Base-by-base conservation (phyloP, 371 early-diverging fungal genomes). In the Blakeslea trispora region DNA sequence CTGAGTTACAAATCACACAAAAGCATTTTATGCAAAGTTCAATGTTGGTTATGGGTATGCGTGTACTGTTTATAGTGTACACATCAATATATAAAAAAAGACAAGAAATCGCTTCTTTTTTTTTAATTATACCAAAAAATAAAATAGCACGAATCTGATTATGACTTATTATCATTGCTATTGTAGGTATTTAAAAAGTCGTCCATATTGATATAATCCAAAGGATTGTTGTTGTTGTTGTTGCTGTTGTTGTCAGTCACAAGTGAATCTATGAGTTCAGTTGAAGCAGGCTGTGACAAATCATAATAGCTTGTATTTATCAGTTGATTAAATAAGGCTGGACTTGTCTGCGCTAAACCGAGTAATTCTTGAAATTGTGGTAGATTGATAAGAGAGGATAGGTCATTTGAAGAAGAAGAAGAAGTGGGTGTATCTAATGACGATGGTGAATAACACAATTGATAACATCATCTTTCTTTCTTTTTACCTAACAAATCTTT, bases 101-200 rank as follows among this genome's bases (percentile, higher is more conserved):
- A n/a, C n/a, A n/a, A n/a, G n/a, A n/a, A n/a, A n/a, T n/a, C n/a
- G n/a, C n/a, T n/a, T n/a, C n/a, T n/a, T n/a, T n/a, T n/a, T 43
- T 43, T 43, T 18, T 43, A 43, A 17, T 40, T n/a, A n/a, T n/a
- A n/a, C n/a, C n/a, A n/a, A 17, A 4, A 15, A 40, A 40, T 17
- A 18, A n/a, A 17, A 42, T 7, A 7, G 17, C 1, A 42, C 17
- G 17, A 17, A 17, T 18, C 8, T 17, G 3, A 2, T 17, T 42
- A 18, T 5, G 2, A 9, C 5, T 1, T 42, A 9, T 18, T 42
- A 8, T 7, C 3, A 28, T 22, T 17, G 45, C 55, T 75, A 57
- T 63, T 79, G 41, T 69, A 69, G 7, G 57, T 59, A 45, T 51
- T 61, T 8, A 69, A 46, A 22, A 69, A 69, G n/a, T 69, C 69